Evolutionary conservation across 768 basidiomycete species (phyloP).

Genomic region (Lyophyllum atratum): DNA sequence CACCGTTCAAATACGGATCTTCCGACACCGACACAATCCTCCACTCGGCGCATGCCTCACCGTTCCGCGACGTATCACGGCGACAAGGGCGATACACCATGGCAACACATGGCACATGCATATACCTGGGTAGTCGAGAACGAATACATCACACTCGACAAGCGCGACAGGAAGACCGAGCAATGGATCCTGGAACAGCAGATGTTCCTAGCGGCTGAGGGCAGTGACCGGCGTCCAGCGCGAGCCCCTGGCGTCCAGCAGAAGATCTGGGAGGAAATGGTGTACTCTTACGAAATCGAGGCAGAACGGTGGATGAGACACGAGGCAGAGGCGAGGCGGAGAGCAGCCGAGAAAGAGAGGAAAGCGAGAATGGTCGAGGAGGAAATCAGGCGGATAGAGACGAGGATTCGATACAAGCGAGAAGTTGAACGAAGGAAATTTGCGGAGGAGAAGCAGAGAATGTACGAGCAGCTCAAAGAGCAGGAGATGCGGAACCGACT

Average conservation of each 20-base stretch:
- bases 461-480: constrained; percentile 39
- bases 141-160: constrained; percentile 43
- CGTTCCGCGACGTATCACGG: constrained; percentile 7
- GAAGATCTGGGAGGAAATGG: constrained; percentile 53
- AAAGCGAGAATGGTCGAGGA: constrained; percentile 51
- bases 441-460: constrained; percentile 48
- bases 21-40: constrained; percentile 3
- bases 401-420: constrained; percentile 48
- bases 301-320: constrained; percentile 55
- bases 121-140: constrained; percentile 57
- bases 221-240: constrained; percentile 12
- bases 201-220: constrained; percentile 33
- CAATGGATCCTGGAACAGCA: constrained; percentile 70
- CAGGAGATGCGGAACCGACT: constrained; percentile 44
- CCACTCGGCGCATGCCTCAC: constrained; percentile 2
- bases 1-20: constrained; percentile 6
- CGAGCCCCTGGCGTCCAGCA: constrained; percentile 22
- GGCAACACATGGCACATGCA: constrained; percentile 45
- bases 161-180: constrained; percentile 53
- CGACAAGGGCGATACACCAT: constrained; percentile 27
- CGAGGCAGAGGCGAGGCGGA: constrained; percentile 45
- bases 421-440: constrained; percentile 49
- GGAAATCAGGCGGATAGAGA: constrained; percentile 56
- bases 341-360: constrained; percentile 47
- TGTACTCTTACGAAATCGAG: constrained; percentile 52